Conservation (phyloP, 208 protist species). For the Leptomonas pyrrhocoris region DNA sequence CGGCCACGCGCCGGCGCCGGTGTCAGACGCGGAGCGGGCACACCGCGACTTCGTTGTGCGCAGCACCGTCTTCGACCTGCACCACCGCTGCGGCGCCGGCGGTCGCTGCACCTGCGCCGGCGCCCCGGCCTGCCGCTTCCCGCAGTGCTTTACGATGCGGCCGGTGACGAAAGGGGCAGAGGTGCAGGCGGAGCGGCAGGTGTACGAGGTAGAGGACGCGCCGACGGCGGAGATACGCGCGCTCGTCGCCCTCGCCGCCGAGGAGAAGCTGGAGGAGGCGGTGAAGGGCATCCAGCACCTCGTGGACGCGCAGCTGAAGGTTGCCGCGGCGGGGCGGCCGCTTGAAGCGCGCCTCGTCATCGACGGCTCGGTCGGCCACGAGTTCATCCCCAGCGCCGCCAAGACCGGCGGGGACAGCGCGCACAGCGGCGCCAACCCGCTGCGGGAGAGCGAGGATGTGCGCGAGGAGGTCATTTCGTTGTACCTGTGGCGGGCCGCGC, state of each 20-base stretch:
- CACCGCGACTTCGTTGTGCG: conserved; percentile 44
- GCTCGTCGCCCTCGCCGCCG: conserved; percentile 49
- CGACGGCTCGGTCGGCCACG: conserved; percentile 22
- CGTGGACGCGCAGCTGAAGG: conserved; percentile 38
- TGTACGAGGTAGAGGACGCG: conserved; percentile 69
- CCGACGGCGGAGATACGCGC: conserved; percentile 48
- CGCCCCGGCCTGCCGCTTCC: conserved; percentile 66
- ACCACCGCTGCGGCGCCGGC: conserved; percentile 73
- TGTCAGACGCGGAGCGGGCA: conserved; percentile 28
- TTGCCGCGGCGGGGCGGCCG: conserved; percentile 37
- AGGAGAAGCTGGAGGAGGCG: conserved; percentile 55
- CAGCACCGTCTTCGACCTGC: conserved; percentile 70
- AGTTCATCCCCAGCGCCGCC: conserved; percentile 36
- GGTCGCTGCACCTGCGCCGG: conserved; percentile 71
- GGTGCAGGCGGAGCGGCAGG: conserved; percentile 61
- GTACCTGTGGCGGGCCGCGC: conserved; percentile 78
- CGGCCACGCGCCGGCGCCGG: conserved; percentile 16
- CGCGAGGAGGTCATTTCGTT: conserved; percentile 63
- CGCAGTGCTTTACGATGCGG: conserved; percentile 71
- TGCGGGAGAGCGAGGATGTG: conserved; percentile 47
- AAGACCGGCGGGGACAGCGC: conserved; percentile 47
- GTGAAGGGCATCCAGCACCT: conserved; percentile 62
- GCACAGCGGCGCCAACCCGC: conserved; percentile 54
- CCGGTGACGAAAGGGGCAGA: conserved; percentile 78
- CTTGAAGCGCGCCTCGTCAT: conserved; percentile 37